Evolutionary conservation across 306 rosid species (phyloP), one percentile per base, ranked within the genome.

Genomic region (Hippophae tibetana): DNA sequence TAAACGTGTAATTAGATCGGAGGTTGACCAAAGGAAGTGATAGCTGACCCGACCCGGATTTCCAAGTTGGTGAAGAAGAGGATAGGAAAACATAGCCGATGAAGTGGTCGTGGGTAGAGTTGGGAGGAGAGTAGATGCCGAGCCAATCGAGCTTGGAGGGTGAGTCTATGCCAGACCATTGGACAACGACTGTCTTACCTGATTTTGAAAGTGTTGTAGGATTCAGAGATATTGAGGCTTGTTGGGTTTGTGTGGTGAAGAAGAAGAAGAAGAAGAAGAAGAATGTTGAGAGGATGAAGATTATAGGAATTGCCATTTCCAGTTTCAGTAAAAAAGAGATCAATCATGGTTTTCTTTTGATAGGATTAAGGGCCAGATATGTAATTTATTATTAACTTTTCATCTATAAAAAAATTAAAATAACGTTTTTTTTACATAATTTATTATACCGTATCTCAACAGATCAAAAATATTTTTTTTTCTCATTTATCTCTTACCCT

Each of bases 111-210:
- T 81, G 70, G 58, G 65, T 4, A 3, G 96, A 85, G 47, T 58
- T 52, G 1, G 96, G 83, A 0, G 96, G 95, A 3, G 93, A 85
- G 83, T 85, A 87, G 60, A 92, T 85, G 13, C 86, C 96, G 13
- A 85, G 63, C 85, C 89, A 92, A 57, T 92, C 96, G 13, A 85
- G 85, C 7, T 73, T 72, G 42, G 96, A 87, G 6, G 98, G 95
- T 7, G 76, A 47, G 23, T 65, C 70, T 63, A 92, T 42, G 8
- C 88, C 88, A 23, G 95, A 74, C 98, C 98, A 87, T 13, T 47
- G 56, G 60, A 92, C 63, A 10, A 2, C 13, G 5, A 92, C 83
- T 42, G 78, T 27, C 69, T 83, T 81, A 67, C 83, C 86, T 14
- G 96, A 85, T 59, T 51, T 79, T 5, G 79, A 41, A 5, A 92